These are phyloP conservation scores for Colletotrichum lentis DNA, from an alignment of 2,329 filamentous ascomycete species.

Conservation along the genomic window DNA sequence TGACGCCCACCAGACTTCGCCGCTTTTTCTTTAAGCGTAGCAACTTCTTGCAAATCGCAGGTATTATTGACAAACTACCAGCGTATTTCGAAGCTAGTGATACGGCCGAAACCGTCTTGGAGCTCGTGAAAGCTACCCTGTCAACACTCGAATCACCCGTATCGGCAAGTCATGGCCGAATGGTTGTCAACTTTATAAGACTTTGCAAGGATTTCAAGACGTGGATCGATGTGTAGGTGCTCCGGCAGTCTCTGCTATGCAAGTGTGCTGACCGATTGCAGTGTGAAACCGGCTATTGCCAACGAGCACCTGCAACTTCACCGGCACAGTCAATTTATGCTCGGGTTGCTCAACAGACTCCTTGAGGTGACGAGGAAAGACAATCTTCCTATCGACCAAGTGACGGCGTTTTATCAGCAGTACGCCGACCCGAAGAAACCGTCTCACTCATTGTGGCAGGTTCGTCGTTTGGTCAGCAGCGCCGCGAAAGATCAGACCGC, in stretches of 20 bases:
- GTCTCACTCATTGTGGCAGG: not conserved
- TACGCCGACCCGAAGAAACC: not conserved
- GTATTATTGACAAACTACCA: slow-evolving; percentile 18
- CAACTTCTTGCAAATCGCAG: slow-evolving; percentile 19
- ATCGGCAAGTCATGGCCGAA: slow-evolving; percentile 26
- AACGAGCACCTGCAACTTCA: not conserved
- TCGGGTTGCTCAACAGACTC: slow-evolving; percentile 28
- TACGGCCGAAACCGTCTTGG: not conserved
- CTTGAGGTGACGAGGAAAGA: slow-evolving; percentile 18
- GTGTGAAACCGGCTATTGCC: slow-evolving; percentile 10
- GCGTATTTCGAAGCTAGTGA: not conserved
- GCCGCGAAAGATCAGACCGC: slow-evolving; percentile 1
- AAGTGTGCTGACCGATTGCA: not conserved
- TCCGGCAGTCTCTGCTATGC: no score
- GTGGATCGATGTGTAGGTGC: slow-evolving; percentile 20
- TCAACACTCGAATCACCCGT: slow-evolving; percentile 1
- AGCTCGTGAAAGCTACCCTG: slow-evolving; percentile 8
- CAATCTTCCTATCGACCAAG: slow-evolving; percentile 11
- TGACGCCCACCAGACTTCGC: slow-evolving; percentile 17
- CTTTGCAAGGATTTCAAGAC: slow-evolving; percentile 14
- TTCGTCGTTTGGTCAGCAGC: slow-evolving; percentile 19
- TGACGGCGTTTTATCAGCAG: slow-evolving; percentile 13
- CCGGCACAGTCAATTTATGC: slow-evolving; percentile 13
- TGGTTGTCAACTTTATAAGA: slow-evolving; percentile 19
- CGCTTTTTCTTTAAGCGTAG: slow-evolving; percentile 14